Evolutionary conservation across 176 grass and related monocot species (phyloP), one percentile per base, ranked within the genome.

Genomic region (Carex littledalei): DNA sequence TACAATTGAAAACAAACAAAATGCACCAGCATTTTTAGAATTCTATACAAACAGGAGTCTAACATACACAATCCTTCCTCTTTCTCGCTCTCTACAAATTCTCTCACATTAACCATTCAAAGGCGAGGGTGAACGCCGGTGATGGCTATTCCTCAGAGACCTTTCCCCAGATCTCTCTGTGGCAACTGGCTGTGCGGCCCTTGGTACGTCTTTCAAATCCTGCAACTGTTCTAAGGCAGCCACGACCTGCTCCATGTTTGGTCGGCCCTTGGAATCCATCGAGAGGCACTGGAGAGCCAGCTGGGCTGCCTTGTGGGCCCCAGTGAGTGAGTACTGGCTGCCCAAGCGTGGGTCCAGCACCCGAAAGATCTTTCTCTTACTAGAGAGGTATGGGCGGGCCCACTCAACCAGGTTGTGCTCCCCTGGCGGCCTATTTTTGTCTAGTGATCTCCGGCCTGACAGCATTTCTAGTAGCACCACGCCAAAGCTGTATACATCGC

Each of bases 321-420:
- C 89, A 15, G 83, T 10, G 1, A 90, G 84, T 1, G 87, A 90
- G 63, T 91, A 93, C 86, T 91, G 89, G 1, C 87, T 90, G 49
- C 70, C 89, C 39, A 93, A 62, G 8, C 89, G 74, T 6, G 86
- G 78, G 61, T 96, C 94, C 35, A 93, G 66, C 63, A 93, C 79
- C 61, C 78, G 68, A 31, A 85, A 81, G 18, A 96, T 80, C 39
- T 83, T 84, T 8, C 91, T 84, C 75, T 87, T 93, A 67, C 37
- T 87, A 5, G 58, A 74, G 9, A 93, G 85, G 77, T 89, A 88
- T 1, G 94, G 94, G 17, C 89, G 84, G 2, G 94, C 89, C 94
- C 94, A 96, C 59, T 97, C 91, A 67, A 96, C 94, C 47, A 96
- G 61, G 41, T 85, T 91, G 86, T 97, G 91, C 86, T 97, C 89